A percentile compares a stretch with the other conserved stretches of the same genome.
Evolutionary conservation across 805 yeast genomes (phyloP).

Genomic region (Deakozyma indianensis): DNA sequence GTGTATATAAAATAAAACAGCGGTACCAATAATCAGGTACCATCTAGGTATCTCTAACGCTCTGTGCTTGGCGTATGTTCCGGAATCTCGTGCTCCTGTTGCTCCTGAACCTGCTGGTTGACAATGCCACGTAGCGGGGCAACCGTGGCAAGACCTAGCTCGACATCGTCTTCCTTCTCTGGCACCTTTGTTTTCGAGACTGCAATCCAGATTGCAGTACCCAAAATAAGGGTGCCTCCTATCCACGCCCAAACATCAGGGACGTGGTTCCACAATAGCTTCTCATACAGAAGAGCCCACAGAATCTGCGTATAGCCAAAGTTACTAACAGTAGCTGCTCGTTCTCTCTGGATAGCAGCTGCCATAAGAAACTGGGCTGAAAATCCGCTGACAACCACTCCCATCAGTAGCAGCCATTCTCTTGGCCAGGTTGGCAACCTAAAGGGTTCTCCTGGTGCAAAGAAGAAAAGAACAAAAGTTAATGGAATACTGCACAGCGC

Average conservation of each 20-base stretch:
- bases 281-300: constrained; percentile 67
- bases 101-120: no score
- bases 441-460: constrained; percentile 33
- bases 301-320: constrained; percentile 66
- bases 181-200: constrained; percentile 24
- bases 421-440: constrained; percentile 45
- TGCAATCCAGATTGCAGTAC: constrained; percentile 41
- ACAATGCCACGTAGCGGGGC: no score
- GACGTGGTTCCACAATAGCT: constrained; percentile 51
- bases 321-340: constrained; percentile 61
- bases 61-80: no score
- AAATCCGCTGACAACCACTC: constrained; percentile 68
- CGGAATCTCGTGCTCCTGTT: no score
- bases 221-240: constrained; percentile 57
- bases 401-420: constrained; percentile 52
- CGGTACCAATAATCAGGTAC: no score
- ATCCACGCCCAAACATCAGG: constrained; percentile 56
- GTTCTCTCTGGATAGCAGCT: constrained; percentile 70
- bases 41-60: no score
- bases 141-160: neutral
- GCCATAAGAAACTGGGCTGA: constrained; percentile 67
- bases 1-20: no score
- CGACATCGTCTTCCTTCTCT: neutral
- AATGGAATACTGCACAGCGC: constrained; percentile 40
- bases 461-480: constrained; percentile 26